phyloP scores from a whole-genome alignment of 768 basidiomycete species.

The Xerocomellus chrysenteron region DNA sequence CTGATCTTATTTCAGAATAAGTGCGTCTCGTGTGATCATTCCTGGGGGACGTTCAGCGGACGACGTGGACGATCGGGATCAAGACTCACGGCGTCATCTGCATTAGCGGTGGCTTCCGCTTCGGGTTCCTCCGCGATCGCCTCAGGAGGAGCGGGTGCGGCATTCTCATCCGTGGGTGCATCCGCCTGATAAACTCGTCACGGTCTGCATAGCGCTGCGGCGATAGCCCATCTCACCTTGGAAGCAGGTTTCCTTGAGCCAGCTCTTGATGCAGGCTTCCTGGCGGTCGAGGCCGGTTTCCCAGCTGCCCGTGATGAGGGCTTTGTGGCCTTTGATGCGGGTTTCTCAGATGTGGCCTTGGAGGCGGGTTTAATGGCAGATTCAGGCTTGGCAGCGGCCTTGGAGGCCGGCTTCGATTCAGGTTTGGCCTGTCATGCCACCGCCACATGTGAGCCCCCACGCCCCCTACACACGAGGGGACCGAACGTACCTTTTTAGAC shows the following conservation, averaged over 20 bases:
- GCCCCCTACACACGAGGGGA: slow-evolving; percentile 2
- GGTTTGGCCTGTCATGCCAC: slow-evolving; percentile 40
- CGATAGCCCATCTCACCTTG: slow-evolving; percentile 40
- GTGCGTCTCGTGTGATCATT: slow-evolving; percentile 18
- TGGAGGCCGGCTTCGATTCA: slow-evolving; percentile 32
- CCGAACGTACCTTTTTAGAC: slow-evolving; percentile 57
- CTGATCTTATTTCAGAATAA: slow-evolving; percentile 10
- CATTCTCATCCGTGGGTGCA: slow-evolving; percentile 37
- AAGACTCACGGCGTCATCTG: slow-evolving; percentile 31
- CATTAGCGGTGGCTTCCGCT: slow-evolving; percentile 41
- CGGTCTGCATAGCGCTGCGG: not conserved
- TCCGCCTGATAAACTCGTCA: slow-evolving; percentile 28
- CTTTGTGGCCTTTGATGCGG: slow-evolving; percentile 41
- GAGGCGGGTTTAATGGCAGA: slow-evolving; percentile 33
- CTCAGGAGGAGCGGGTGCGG: slow-evolving; percentile 38
- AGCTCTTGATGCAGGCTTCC: slow-evolving; percentile 58
- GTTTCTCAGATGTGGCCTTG: slow-evolving; percentile 38
- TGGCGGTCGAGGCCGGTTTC: slow-evolving; percentile 46
- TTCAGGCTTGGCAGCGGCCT: slow-evolving; percentile 32
- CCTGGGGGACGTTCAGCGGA: slow-evolving; percentile 9
- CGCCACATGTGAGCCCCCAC: not conserved
- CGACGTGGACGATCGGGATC: not conserved
- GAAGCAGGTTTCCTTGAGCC: slow-evolving; percentile 64
- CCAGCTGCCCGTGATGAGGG: slow-evolving; percentile 39
- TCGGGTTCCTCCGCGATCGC: slow-evolving; percentile 60